phyloP scores from a whole-genome alignment of 1,284 basidiomycete species.

The Irpex sp. region DNA sequence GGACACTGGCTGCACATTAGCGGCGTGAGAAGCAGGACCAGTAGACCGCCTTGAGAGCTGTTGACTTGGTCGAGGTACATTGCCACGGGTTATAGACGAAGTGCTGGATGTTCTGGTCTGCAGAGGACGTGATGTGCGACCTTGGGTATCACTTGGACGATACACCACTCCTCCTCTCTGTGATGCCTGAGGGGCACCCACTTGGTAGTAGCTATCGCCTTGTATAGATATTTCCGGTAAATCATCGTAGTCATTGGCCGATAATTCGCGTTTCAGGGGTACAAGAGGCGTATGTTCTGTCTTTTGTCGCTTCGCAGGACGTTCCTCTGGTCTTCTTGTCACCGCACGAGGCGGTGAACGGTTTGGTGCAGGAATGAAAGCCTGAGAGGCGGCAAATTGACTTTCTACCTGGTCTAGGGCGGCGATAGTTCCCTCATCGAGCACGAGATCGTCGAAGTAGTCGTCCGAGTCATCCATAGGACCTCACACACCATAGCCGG shows the following conservation, averaged over 20 bases:
- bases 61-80: neutral
- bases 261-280: conserved; percentile 5
- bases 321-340: conserved; percentile 20
- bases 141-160: neutral
- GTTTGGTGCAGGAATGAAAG: neutral
- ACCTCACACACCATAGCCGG: conserved; percentile 6
- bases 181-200: neutral
- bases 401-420: conserved; percentile 58
- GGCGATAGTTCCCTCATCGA: conserved; percentile 63
- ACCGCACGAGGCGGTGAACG: conserved; percentile 18
- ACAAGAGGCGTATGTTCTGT: conserved; percentile 27
- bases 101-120: neutral
- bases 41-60: neutral
- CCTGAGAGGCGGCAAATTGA: conserved; percentile 36
- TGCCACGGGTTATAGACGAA: neutral
- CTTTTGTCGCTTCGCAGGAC: conserved; percentile 57
- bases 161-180: neutral
- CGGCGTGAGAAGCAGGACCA: neutral
- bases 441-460: conserved; percentile 46
- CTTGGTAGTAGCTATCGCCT: conserved; percentile 4
- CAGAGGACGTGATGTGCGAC: neutral
- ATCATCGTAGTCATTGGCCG: conserved; percentile 40
- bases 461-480: conserved; percentile 66
- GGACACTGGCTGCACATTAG: neutral
- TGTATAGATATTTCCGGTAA: conserved; percentile 52